Conservation (phyloP, 2,329 filamentous ascomycete genomes). For the Aspergillus sp. region DNA sequence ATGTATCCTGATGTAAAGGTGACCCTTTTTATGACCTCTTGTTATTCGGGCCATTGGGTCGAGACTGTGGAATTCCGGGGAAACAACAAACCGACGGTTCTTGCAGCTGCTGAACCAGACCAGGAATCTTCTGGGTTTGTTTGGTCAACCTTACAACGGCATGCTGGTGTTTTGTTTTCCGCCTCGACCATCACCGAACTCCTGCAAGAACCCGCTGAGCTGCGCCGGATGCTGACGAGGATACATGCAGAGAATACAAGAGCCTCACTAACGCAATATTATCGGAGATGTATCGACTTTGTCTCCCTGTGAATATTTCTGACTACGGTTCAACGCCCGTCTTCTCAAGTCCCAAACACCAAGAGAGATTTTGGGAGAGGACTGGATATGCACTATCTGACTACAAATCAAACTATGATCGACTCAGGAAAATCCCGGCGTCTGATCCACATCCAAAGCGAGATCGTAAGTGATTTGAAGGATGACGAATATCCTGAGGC, state of each 20-base stretch:
- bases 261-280: not conserved
- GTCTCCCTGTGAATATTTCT: slow-evolving; percentile 5
- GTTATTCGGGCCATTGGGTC: slow-evolving; percentile 8
- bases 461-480: slow-evolving; percentile 1
- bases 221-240: not conserved
- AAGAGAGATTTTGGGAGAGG: slow-evolving; percentile 1
- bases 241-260: slow-evolving; percentile 2
- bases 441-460: slow-evolving; percentile 1
- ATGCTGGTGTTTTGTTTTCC: slow-evolving; percentile 6
- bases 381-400: slow-evolving; percentile 2
- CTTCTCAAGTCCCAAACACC: slow-evolving; percentile 1
- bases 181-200: slow-evolving; percentile 2
- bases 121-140: slow-evolving; percentile 6
- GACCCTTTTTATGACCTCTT: slow-evolving; percentile 7
- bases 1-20: slow-evolving; percentile 2
- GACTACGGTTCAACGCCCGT: slow-evolving; percentile 4
- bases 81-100: slow-evolving; percentile 1
- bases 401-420: slow-evolving; percentile 3
- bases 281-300: slow-evolving; percentile 4
- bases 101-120: slow-evolving; percentile 2
- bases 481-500: slow-evolving; percentile 5
- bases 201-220: not conserved
- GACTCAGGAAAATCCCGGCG: not conserved
- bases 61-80: slow-evolving; percentile 5
- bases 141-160: slow-evolving; percentile 5